phyloP scores from a whole-genome alignment of 306 rosid species.

The Quercus robur region DNA sequence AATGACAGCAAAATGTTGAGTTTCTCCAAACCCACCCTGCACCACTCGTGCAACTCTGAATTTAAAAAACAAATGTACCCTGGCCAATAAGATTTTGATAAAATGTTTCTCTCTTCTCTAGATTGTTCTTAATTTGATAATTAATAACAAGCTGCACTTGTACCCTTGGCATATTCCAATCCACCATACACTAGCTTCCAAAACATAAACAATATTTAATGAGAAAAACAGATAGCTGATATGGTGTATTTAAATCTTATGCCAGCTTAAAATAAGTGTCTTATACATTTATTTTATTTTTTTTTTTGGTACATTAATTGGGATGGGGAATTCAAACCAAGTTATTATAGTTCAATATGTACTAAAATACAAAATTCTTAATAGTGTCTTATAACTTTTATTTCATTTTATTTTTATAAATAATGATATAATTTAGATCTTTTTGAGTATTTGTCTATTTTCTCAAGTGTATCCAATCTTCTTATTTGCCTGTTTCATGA shows the following conservation, averaged over 20 bases:
- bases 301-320: no score
- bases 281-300: neutral
- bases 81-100: neutral
- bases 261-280: neutral
- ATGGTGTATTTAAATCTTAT: slow-evolving; percentile 1
- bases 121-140: slow-evolving; percentile 8
- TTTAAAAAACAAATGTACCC: slow-evolving; percentile 13
- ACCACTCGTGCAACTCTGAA: slow-evolving; percentile 60
- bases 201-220: neutral
- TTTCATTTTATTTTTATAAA: no score
- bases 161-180: slow-evolving; percentile 2
- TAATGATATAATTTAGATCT: no score
- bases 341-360: no score
- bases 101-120: slow-evolving; percentile 1
- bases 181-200: slow-evolving; percentile 29
- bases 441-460: no score
- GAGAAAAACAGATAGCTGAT: neutral
- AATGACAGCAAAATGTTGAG: neutral
- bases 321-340: no score
- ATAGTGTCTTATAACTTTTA: no score
- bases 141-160: neutral
- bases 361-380: no score
- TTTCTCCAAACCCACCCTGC: neutral
- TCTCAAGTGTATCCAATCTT: accelerated
- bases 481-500: no score